Conservation (phyloP, 2,329 filamentous ascomycete species). For the Aspergillus amoenus region DNA sequence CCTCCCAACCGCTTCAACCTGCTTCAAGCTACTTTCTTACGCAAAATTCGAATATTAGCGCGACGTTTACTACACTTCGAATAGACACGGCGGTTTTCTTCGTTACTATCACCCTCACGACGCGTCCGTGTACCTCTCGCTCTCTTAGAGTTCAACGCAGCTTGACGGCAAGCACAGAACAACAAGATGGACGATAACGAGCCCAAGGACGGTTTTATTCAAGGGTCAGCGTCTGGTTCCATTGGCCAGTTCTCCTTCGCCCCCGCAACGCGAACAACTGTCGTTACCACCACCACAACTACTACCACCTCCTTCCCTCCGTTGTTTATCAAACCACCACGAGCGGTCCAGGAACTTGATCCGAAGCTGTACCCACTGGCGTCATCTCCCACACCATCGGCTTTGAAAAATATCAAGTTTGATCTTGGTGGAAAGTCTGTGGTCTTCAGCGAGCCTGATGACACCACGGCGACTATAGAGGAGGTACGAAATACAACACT, state of each 20-base stretch:
- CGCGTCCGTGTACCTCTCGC: conserved; percentile 14
- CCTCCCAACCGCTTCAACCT: conserved; percentile 10
- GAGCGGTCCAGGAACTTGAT: conserved; percentile 70
- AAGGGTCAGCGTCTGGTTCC: conserved; percentile 36
- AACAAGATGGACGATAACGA: conserved; percentile 32
- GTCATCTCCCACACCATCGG: conserved; percentile 74
- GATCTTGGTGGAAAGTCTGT: conserved; percentile 62
- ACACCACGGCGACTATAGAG: conserved; percentile 52
- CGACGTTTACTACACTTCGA: conserved; percentile 6
- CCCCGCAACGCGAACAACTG: conserved; percentile 63
- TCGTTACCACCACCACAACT: conserved; percentile 87
- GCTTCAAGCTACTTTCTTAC: conserved; percentile 12
- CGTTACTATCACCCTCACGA: conserved; percentile 4
- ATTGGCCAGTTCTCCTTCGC: conserved; percentile 63
- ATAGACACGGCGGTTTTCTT: background rate
- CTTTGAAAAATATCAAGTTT: conserved; percentile 75
- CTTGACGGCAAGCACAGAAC: background rate
- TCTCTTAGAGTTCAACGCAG: background rate
- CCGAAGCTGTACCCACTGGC: conserved; percentile 89
- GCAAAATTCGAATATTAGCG: conserved; percentile 15
- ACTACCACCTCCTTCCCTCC: conserved; percentile 80
- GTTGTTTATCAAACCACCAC: conserved; percentile 73
- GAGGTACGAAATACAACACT: conserved; percentile 45
- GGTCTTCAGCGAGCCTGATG: conserved; percentile 63
- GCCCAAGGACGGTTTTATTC: conserved; percentile 18